These are phyloP conservation scores for Gloeostereum incarnatum DNA, from an alignment of 768 basidiomycete genomes.

Conservation along the genomic window DNA sequence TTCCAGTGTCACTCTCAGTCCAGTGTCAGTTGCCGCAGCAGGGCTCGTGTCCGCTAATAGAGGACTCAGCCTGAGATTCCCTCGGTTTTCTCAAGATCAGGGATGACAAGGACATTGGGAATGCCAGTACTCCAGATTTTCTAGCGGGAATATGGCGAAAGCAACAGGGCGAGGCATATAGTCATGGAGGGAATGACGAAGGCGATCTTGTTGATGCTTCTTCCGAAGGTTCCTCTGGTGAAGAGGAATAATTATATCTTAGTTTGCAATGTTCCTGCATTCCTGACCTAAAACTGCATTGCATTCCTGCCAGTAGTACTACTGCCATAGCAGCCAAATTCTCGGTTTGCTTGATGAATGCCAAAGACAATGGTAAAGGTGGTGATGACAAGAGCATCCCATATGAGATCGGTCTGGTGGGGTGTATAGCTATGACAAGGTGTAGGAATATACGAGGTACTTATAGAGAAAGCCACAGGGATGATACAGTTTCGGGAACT, in stretches of 20 bases:
- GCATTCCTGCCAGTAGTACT: constrained; percentile 6
- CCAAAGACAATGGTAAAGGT: constrained; percentile 6
- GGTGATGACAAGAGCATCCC: no score
- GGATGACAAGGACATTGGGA: constrained; percentile 64
- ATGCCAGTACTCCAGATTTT: constrained; percentile 66
- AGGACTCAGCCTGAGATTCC: constrained; percentile 82
- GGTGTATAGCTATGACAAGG: no score
- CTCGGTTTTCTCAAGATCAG: constrained; percentile 70
- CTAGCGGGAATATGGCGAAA: constrained; percentile 59
- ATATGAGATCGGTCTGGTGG: no score
- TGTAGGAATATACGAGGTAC: background rate
- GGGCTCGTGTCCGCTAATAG: constrained; percentile 41
- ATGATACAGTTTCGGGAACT: no score
- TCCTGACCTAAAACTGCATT: no score
- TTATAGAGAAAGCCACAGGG: background rate
- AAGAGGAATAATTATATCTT: constrained; percentile 14
- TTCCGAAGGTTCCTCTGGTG: constrained; percentile 16
- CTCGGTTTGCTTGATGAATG: constrained; percentile 16
- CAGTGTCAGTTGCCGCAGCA: constrained; percentile 73
- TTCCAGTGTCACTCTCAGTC: constrained; percentile 70
- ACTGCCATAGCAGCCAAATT: constrained; percentile 1
- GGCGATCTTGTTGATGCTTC: constrained; percentile 54
- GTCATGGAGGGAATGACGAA: constrained; percentile 35
- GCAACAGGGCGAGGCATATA: constrained; percentile 44
- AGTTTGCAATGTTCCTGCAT: background rate